phyloP scores from a whole-genome alignment of 2,329 filamentous ascomycete species.

The Cercospora sesami region DNA sequence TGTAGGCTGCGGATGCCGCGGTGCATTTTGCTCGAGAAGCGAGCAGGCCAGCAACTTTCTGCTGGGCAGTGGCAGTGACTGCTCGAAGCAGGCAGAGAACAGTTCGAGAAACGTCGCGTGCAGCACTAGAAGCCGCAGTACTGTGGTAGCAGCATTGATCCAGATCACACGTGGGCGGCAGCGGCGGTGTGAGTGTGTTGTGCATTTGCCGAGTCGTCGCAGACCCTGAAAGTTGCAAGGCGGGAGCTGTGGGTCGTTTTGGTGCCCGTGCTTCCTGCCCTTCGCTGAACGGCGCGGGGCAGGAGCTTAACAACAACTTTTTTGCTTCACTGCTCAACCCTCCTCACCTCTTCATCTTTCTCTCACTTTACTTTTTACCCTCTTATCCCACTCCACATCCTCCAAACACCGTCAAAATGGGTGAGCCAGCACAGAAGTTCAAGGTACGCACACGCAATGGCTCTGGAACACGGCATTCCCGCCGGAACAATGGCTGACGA shows the following conservation, averaged over 20 bases:
- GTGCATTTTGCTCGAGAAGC: not conserved
- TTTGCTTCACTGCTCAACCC: constrained; percentile 9
- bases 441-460: constrained; percentile 55
- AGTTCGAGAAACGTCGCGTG: not conserved
- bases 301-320: constrained; percentile 8
- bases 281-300: constrained; percentile 7
- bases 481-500: constrained; percentile 16
- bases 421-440: constrained; percentile 85
- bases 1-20: not conserved
- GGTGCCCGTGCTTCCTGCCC: not conserved
- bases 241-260: not conserved
- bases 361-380: constrained; percentile 22
- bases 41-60: not conserved
- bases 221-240: not conserved
- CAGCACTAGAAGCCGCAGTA: not conserved
- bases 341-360: constrained; percentile 20
- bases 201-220: constrained; percentile 6
- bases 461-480: not conserved
- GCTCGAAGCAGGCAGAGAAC: not conserved
- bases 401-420: constrained; percentile 51
- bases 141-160: not conserved
- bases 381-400: constrained; percentile 23
- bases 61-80: not conserved
- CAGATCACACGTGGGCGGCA: not conserved
- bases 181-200: not conserved